Base-by-base conservation (phyloP, 176 grass and related monocot species). In the Saccharum spontaneum region DNA sequence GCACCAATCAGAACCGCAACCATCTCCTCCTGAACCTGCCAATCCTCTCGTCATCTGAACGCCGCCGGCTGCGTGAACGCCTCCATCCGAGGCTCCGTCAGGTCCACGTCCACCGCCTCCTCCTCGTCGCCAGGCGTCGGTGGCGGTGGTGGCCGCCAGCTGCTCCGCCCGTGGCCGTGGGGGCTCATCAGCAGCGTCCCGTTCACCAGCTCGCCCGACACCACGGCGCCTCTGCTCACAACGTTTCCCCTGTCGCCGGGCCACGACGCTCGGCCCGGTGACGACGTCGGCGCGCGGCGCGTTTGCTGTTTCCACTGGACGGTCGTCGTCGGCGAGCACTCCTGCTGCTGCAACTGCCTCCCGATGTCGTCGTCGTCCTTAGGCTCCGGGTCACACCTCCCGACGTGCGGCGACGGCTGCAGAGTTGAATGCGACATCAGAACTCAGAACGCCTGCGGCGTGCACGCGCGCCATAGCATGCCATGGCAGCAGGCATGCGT, bases 61-160 rank as follows among this genome's bases (percentile, higher is more conserved):
- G 63, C 17, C 30, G 81, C 83, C 39, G 69, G 83, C 80, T 92
- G 84, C 63, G 77, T 91, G 84, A 97, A 98, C 26, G 85, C 81
- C 61, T 95, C 97, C 44, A 98, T 46, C 70, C 97, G 86, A 5
- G 93, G 97, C 85, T 98, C 91, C 10, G 84, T 94, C 78, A 98
- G 82, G 78, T 98, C 97, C 61, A 98, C 93, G 78, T 98, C 97
- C 61, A 98, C 93, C 16, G 63, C 78, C 89, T 87, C 91, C 18
- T 94, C 91, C 12, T 94, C 90, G 7, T 88, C 73, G 7, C 15
- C 44, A 23, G 33, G 16, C 50, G 50, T 0, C 50, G 50, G 4
- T 6, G 85, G 73, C 22, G 44, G 8, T 14, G 87, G 80, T n/a
- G 78, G 88, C 24, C 76, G 89, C 81, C 87, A 82, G 69, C 65